Conservation (phyloP, 1,139 yeast genomes). For the Suhomyces bolitotheri region DNA sequence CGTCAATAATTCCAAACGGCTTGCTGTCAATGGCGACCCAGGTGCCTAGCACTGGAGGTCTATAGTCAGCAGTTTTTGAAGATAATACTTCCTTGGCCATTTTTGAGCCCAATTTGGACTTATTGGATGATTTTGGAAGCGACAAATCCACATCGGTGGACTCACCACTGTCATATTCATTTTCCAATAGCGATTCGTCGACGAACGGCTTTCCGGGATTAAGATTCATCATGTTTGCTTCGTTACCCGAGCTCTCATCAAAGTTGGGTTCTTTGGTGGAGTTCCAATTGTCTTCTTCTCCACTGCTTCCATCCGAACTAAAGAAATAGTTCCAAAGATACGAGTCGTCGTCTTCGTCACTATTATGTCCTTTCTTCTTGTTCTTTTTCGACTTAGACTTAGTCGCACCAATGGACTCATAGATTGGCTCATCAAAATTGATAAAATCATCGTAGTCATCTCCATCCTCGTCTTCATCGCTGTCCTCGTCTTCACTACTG, state of each 20-base stretch:
- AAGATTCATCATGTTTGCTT: constrained; percentile 2
- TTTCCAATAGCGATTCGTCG: constrained; percentile 20
- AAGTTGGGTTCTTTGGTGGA: constrained; percentile 7
- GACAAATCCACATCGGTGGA: constrained; percentile 89
- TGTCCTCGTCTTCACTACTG: constrained; percentile 26
- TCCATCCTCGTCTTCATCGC: constrained; percentile 27
- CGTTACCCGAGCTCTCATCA: constrained; percentile 4
- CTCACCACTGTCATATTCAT: constrained; percentile 60
- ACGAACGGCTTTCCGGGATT: constrained; percentile 7
- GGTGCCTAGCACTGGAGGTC: constrained; percentile 91
- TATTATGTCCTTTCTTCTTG: constrained; percentile 22
- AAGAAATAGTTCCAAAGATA: constrained; percentile 59
- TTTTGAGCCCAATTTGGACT: constrained; percentile 61
- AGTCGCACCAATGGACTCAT: constrained; percentile 8
- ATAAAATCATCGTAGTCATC: constrained; percentile 26
- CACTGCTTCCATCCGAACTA: constrained; percentile 44
- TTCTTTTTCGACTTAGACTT: constrained; percentile 9
- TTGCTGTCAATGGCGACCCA: constrained; percentile 80
- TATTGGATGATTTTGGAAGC: constrained; percentile 63
- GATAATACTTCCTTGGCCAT: constrained; percentile 88
- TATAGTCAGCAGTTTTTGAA: constrained; percentile 76
- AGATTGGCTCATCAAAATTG: constrained; percentile 18
- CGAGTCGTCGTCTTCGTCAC: constrained; percentile 54
- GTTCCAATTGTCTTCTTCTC: constrained; percentile 14
- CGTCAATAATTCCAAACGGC: constrained; percentile 94